Base-by-base conservation (phyloP, 805 yeast genomes). In the Wickerhamiella allomyrinae region DNA sequence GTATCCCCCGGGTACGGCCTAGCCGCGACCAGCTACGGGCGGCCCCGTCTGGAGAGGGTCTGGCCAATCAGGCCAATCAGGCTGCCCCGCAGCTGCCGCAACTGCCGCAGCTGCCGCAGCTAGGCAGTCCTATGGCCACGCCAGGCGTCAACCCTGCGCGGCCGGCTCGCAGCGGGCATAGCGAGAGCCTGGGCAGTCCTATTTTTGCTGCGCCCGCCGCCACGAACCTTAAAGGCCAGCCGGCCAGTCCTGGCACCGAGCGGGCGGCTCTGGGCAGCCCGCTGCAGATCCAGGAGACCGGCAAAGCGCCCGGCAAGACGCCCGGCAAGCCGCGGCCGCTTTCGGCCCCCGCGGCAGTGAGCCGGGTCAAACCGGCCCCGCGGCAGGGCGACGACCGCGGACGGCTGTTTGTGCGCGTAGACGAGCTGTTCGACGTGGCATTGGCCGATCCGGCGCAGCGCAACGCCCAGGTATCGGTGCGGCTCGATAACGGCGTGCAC, bases 401-500 rank as follows among this genome's bases (percentile, higher is more conserved):
- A 11, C 58, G 68, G 29, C 46, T 66, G 20, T 66, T 63, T 45
- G 57, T 66, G 13, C 74, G 72, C 44, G 58, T 73, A 40, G 63
- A 72, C 41, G 71, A 72, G 1, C 52, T 76, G 41, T 66, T 67
- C 47, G 66, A 64, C 29, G 55, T 75, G 22, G 51, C 54, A 3
- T 54, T 76, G 42, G 73, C 76, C 1, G 68, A 69, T 11, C 51
- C 70, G 36, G 47, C 48, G 10, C 70, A 65, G 34, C 17, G 41
- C 5, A 57, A 66, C 24, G 73, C 72, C 2, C 57, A 62, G 14
- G 71, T 74, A 53, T 64, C 69, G 20, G 50, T 76, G 14, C 56
- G 59, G 15, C 61, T 79, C 41, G 95, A 86, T 57, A 86, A 86
- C 56, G 94, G 94, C 5, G 74, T 76, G 29, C 93, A 86, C 55